Evolutionary conservation across 2,329 filamentous ascomycete species (phyloP).

Genomic region (Scedosporium apiospermum): DNA sequence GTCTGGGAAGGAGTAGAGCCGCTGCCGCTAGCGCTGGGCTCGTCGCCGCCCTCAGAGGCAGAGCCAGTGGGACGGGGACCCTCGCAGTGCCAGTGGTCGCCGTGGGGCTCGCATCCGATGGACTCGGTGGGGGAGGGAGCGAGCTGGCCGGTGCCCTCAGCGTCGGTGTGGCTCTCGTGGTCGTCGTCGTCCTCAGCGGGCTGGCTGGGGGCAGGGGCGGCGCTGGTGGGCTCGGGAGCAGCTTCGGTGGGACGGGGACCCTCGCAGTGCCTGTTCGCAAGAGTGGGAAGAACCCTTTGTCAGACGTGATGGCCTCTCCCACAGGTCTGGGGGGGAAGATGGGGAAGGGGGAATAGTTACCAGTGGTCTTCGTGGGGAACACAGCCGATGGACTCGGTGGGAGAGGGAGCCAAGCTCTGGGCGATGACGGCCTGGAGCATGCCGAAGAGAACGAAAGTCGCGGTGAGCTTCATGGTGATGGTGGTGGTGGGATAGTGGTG

Average conservation of each 20-base stretch:
- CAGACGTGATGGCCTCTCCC: background rate
- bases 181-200: conserved; percentile 10
- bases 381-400: conserved; percentile 22
- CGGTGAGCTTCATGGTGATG: conserved; percentile 5
- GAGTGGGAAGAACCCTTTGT: background rate
- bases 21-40: background rate
- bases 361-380: conserved; percentile 28
- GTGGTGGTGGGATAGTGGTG: background rate
- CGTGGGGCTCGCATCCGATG: conserved; percentile 25
- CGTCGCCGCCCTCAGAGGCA: background rate
- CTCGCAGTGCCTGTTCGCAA: conserved; percentile 11
- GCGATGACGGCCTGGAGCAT: conserved; percentile 7
- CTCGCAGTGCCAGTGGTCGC: conserved; percentile 26
- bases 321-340: no score
- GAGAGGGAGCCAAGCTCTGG: conserved; percentile 14
- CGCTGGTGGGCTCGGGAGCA: background rate
- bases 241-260: conserved; percentile 7
- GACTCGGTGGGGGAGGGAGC: conserved; percentile 25
- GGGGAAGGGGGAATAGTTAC: conserved; percentile 10
- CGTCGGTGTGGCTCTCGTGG: conserved; percentile 4
- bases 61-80: conserved; percentile 7
- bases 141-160: conserved; percentile 13
- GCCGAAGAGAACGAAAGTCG: conserved; percentile 7
- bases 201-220: background rate
- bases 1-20: background rate